Evolutionary conservation across 1,284 basidiomycete genomes (phyloP).

Genomic region (Trichosporon sp.): DNA sequence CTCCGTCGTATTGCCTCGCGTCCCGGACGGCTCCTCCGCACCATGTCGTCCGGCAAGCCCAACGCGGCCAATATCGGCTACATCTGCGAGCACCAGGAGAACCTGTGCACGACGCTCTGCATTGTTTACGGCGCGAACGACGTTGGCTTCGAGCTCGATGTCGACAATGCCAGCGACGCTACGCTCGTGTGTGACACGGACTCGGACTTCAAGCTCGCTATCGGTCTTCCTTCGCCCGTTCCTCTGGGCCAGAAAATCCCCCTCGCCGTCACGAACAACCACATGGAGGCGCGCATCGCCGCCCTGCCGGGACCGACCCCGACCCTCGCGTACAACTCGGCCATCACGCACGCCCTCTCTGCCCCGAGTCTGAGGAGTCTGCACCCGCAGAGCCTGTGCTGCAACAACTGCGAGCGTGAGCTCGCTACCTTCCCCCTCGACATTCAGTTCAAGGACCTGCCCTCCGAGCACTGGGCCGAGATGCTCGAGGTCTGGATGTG

Average conservation of each 20-base stretch:
- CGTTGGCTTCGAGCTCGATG: slow-evolving; percentile 41
- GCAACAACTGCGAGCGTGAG: slow-evolving; percentile 65
- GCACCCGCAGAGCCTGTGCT: slow-evolving; percentile 44
- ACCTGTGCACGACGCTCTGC: slow-evolving; percentile 71
- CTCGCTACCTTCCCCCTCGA: slow-evolving; percentile 67
- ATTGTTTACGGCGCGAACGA: slow-evolving; percentile 59
- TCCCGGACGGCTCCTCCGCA: not conserved
- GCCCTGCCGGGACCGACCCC: slow-evolving; percentile 48
- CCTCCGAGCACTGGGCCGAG: slow-evolving; percentile 95
- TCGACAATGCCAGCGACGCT: slow-evolving; percentile 60
- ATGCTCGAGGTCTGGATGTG: slow-evolving; percentile 98
- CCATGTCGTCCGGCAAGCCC: slow-evolving; percentile 8
- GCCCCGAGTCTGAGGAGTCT: slow-evolving; percentile 43
- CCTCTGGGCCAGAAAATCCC: slow-evolving; percentile 60
- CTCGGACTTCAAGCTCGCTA: slow-evolving; percentile 62
- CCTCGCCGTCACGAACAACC: slow-evolving; percentile 49
- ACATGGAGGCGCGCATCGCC: slow-evolving; percentile 68
- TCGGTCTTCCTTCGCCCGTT: slow-evolving; percentile 69
- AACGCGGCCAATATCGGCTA: slow-evolving; percentile 55
- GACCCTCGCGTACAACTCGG: slow-evolving; percentile 46
- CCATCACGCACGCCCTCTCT: slow-evolving; percentile 45
- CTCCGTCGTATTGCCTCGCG: slow-evolving; percentile 14
- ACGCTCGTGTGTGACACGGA: slow-evolving; percentile 67
- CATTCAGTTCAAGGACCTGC: slow-evolving; percentile 73
- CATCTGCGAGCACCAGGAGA: slow-evolving; percentile 82